Evolutionary conservation across 768 basidiomycete species (phyloP).

Genomic region (Rhodotorula babjevae): DNA sequence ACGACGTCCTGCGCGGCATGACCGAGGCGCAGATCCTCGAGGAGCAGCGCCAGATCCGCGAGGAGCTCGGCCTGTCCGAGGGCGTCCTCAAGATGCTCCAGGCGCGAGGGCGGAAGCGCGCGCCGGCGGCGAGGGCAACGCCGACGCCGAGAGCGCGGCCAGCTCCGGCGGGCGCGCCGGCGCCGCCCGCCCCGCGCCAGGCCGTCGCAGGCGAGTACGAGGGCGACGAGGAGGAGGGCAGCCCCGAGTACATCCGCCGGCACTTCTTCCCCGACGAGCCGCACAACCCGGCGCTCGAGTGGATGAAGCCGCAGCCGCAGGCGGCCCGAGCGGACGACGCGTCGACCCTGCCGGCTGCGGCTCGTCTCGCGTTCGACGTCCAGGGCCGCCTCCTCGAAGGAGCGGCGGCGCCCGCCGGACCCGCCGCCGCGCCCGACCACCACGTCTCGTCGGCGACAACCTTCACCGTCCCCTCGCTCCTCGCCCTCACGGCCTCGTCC

Average conservation of each 20-base stretch:
- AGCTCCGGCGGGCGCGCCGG: background rate
- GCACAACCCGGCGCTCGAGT: constrained; percentile 69
- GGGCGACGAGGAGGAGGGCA: constrained; percentile 55
- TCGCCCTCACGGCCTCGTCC: constrained; percentile 29
- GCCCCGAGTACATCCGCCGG: constrained; percentile 74
- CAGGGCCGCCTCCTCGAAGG: background rate
- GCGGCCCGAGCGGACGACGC: background rate
- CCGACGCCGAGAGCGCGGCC: constrained; percentile 11
- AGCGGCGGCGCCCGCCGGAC: background rate
- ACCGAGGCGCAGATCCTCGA: constrained; percentile 36
- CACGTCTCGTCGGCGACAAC: constrained; percentile 25
- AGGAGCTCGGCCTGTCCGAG: constrained; percentile 26
- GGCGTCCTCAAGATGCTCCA: constrained; percentile 30
- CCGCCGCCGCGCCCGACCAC: background rate
- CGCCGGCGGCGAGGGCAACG: background rate
- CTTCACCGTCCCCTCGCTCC: constrained; percentile 29
- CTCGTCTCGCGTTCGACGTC: constrained; percentile 15
- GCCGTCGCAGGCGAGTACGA: background rate
- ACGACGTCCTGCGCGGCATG: constrained; percentile 30
- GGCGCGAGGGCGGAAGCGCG: constrained; percentile 9
- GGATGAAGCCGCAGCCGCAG: constrained; percentile 56
- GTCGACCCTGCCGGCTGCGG: background rate
- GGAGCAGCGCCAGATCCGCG: constrained; percentile 39
- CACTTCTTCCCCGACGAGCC: constrained; percentile 74
- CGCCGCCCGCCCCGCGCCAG: background rate